Conservation (phyloP, 305 asterid species). For the Fraxinus albicans region DNA sequence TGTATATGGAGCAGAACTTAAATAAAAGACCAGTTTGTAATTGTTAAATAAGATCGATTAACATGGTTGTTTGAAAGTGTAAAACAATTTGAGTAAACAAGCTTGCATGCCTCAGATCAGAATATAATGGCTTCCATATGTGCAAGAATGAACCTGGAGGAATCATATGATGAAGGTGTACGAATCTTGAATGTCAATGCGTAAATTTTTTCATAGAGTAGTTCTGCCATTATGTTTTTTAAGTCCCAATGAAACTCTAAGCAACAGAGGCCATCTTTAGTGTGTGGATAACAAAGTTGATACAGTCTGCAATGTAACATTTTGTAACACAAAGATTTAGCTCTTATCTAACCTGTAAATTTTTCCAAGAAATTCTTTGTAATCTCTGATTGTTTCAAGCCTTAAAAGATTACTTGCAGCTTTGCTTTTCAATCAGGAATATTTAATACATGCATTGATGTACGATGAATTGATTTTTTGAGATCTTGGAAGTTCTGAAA, state of each 20-base stretch:
- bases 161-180: neutral
- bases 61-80: neutral
- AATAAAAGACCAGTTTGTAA: neutral
- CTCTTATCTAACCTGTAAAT: neutral
- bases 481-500: neutral
- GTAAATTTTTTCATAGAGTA: neutral
- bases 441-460: neutral
- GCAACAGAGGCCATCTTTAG: neutral
- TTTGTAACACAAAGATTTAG: neutral
- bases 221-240: neutral
- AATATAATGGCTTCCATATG: neutral
- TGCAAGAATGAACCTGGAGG: neutral
- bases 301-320: neutral
- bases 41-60: neutral
- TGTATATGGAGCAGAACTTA: neutral
- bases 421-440: slow-evolving; percentile 1
- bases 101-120: neutral
- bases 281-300: neutral
- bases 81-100: neutral
- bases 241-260: neutral
- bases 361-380: neutral
- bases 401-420: neutral
- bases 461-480: neutral
- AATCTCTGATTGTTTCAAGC: neutral
- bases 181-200: neutral